A percentile compares a stretch with the other conserved stretches of the same genome.
phyloP scores from a whole-genome alignment of 2,329 filamentous ascomycete genomes.

The Fusarium sp. region DNA sequence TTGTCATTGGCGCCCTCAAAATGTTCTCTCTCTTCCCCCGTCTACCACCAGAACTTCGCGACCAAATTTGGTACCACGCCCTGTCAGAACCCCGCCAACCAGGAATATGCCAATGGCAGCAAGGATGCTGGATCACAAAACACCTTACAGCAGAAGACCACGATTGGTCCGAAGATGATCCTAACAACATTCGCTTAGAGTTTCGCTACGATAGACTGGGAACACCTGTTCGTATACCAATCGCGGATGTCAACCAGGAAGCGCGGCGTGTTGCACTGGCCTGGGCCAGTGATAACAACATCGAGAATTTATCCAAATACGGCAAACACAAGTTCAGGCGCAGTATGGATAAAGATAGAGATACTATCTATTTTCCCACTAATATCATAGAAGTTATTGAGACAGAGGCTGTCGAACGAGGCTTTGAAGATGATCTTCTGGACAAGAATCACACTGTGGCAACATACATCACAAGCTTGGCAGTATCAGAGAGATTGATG shows the following conservation, averaged over 20 bases:
- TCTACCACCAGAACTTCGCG: conserved; percentile 11
- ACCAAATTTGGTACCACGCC: conserved; percentile 11
- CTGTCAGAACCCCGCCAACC: neutral
- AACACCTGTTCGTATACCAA: neutral
- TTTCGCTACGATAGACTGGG: conserved; percentile 3
- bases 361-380: conserved; percentile 13
- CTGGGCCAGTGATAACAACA: neutral
- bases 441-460: neutral
- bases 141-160: neutral
- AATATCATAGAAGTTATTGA: neutral
- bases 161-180: neutral
- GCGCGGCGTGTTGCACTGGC: neutral
- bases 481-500: neutral
- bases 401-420: neutral
- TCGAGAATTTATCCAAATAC: neutral
- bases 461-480: neutral
- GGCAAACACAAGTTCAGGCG: neutral
- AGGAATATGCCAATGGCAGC: neutral
- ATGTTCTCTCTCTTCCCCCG: conserved; percentile 5
- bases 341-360: neutral
- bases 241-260: conserved; percentile 7
- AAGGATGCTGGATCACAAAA: conserved; percentile 3
- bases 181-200: neutral
- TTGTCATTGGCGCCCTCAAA: neutral
- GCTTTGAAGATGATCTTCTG: neutral